phyloP scores from a whole-genome alignment of 352 stramenopile genomes.

The Globisporangium nagaii region DNA sequence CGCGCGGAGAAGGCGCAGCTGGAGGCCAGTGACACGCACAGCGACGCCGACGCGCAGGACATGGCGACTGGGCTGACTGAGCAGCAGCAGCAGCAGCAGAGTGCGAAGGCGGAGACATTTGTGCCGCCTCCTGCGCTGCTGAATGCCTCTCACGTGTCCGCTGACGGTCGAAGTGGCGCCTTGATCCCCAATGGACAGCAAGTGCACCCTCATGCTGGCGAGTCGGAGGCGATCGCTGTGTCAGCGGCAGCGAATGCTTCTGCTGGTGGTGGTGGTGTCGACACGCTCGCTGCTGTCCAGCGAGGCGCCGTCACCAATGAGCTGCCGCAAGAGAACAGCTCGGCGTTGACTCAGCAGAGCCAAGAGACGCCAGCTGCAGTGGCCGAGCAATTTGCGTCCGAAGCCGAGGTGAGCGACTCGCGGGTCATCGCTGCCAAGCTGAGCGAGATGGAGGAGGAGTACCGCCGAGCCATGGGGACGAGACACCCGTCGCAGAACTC shows the following conservation, averaged over 20 bases:
- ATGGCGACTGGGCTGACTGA: not conserved
- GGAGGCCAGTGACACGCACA: constrained; percentile 31
- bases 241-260: not conserved
- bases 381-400: not conserved
- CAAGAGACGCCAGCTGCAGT: not conserved
- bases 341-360: not conserved
- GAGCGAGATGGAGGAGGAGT: constrained; percentile 40
- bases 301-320: not conserved
- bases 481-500: constrained; percentile 5
- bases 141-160: not conserved
- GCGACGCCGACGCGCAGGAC: constrained; percentile 19
- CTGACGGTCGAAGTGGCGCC: not conserved
- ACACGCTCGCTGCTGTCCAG: not conserved
- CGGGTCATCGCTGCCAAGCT: constrained; percentile 25
- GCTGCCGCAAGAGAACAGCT: not conserved
- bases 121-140: not conserved
- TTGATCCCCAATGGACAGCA: not conserved
- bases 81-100: not conserved
- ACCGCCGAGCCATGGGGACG: constrained; percentile 16
- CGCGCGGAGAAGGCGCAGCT: constrained; percentile 28
- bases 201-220: not conserved
- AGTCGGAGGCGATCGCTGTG: not conserved
- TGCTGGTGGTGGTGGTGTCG: not conserved
- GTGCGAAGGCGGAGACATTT: not conserved
- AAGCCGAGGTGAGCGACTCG: not conserved